These are phyloP conservation scores for Microdochium trichocladiopsis DNA, from an alignment of 2,329 filamentous ascomycete species.

Conservation along the genomic window DNA sequence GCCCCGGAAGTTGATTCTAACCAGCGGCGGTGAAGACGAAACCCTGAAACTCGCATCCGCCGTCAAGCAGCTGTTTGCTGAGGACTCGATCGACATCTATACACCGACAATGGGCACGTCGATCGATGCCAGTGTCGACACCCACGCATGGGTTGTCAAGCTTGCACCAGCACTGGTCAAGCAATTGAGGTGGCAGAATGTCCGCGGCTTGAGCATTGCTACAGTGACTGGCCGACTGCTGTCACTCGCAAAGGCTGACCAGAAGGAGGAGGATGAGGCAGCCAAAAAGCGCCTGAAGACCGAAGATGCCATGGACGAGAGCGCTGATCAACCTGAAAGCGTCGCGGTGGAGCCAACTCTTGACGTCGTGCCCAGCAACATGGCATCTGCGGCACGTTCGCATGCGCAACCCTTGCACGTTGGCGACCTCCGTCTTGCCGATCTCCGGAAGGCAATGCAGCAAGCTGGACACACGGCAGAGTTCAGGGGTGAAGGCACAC, in stretches of 20 bases:
- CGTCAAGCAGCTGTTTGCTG: conserved; percentile 62
- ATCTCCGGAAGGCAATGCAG: conserved; percentile 79
- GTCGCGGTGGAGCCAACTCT: conserved; percentile 37
- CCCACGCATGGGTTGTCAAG: conserved; percentile 94
- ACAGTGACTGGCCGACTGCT: conserved; percentile 74
- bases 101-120: conserved; percentile 67
- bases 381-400: conserved; percentile 67
- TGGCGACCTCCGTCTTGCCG: conserved; percentile 82
- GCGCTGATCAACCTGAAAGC: conserved; percentile 7
- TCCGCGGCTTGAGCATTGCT: conserved; percentile 82
- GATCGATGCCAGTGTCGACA: conserved; percentile 91
- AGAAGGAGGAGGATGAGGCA: conserved; percentile 39
- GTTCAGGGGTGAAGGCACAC: conserved; percentile 85
- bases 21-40: conserved; percentile 73
- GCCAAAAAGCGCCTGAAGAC: conserved; percentile 44
- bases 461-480: conserved; percentile 78
- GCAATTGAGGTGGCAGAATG: conserved; percentile 89
- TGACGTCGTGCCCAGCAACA: conserved; percentile 45
- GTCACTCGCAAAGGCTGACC: conserved; percentile 30
- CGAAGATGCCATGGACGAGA: conserved; percentile 19
- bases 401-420: conserved; percentile 87
- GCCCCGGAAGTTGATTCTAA: conserved; percentile 89
- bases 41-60: conserved; percentile 73
- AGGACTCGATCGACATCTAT: conserved; percentile 63
- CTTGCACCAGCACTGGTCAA: conserved; percentile 79